Conservation (phyloP, 352 stramenopile genomes). For the Pythium rhizo-oryzae region DNA sequence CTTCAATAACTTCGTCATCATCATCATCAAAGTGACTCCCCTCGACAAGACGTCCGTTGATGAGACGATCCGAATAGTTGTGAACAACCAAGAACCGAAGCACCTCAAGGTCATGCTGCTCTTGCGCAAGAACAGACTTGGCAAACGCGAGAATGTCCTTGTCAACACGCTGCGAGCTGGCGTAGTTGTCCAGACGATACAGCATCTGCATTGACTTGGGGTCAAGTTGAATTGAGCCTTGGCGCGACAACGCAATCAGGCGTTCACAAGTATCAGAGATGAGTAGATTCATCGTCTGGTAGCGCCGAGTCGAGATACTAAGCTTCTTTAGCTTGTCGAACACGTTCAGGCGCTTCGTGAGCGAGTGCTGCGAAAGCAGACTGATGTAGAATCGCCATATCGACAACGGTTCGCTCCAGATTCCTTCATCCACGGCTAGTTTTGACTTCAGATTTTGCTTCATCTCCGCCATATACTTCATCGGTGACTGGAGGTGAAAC, state of each 20-base stretch:
- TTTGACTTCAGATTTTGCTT: constrained; percentile 74
- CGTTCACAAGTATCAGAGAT: constrained; percentile 79
- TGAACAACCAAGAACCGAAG: constrained; percentile 74
- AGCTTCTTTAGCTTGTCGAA: constrained; percentile 46
- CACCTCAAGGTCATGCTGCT: constrained; percentile 42
- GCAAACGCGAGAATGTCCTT: constrained; percentile 52
- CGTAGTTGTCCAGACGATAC: constrained; percentile 55
- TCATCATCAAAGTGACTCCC: constrained; percentile 28
- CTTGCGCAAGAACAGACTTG: constrained; percentile 33
- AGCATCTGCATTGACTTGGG: constrained; percentile 53
- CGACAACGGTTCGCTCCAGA: constrained; percentile 79
- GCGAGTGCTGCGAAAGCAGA: constrained; percentile 47
- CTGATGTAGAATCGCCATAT: constrained; percentile 77
- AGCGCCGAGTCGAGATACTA: constrained; percentile 71
- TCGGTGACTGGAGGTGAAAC: constrained; percentile 68
- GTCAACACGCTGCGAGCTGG: constrained; percentile 61
- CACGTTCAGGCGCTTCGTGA: constrained; percentile 49
- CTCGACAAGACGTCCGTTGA: constrained; percentile 40
- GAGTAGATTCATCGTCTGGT: constrained; percentile 76
- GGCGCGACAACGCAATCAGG: constrained; percentile 55
- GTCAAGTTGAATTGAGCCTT: constrained; percentile 44
- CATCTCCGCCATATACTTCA: constrained; percentile 77
- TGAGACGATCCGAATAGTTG: constrained; percentile 77
- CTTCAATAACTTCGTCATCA: constrained; percentile 49
- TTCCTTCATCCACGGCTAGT: constrained; percentile 53